These are phyloP conservation scores for Protomyces pachydermus DNA, from an alignment of 1,139 yeast species.

Conservation along the genomic window DNA sequence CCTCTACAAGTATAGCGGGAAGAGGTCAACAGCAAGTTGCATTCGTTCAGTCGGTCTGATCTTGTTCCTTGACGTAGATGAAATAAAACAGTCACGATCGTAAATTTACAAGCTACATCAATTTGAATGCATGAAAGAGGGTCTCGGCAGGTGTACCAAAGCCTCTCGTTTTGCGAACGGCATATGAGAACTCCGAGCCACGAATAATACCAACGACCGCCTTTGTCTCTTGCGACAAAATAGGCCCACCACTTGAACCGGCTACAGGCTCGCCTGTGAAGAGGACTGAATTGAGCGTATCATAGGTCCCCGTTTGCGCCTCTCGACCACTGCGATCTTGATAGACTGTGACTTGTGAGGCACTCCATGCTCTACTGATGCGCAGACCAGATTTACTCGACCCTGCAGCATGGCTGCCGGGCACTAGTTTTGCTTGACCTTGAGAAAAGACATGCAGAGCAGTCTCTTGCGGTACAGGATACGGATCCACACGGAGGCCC, in stretches of 20 bases:
- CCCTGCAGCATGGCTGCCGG: background rate
- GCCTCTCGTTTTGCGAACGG: conserved; percentile 17
- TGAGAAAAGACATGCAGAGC: background rate
- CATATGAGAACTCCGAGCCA: conserved; percentile 19
- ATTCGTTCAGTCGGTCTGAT: background rate
- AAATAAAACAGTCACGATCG: background rate
- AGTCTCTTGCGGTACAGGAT: conserved; percentile 13
- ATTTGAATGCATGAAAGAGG: conserved; percentile 16
- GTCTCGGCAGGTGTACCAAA: conserved; percentile 23
- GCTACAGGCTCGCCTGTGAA: conserved; percentile 9
- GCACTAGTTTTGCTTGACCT: background rate
- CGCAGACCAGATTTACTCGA: background rate
- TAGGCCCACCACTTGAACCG: conserved; percentile 24
- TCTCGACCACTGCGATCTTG: conserved; percentile 22
- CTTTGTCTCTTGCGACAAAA: conserved; percentile 14
- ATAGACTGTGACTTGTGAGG: conserved; percentile 15
- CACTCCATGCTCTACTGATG: background rate
- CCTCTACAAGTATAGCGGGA: too few relatives aligned
- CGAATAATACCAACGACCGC: conserved; percentile 16
- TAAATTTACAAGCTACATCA: background rate
- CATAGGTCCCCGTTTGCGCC: conserved; percentile 20
- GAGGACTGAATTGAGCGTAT: conserved; percentile 12
- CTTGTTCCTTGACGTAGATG: background rate
- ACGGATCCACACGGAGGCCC: conserved; percentile 13
- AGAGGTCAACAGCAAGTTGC: too few relatives aligned